Conservation (phyloP, 1,139 yeast species). For the Lodderomyces parapsilosis region DNA sequence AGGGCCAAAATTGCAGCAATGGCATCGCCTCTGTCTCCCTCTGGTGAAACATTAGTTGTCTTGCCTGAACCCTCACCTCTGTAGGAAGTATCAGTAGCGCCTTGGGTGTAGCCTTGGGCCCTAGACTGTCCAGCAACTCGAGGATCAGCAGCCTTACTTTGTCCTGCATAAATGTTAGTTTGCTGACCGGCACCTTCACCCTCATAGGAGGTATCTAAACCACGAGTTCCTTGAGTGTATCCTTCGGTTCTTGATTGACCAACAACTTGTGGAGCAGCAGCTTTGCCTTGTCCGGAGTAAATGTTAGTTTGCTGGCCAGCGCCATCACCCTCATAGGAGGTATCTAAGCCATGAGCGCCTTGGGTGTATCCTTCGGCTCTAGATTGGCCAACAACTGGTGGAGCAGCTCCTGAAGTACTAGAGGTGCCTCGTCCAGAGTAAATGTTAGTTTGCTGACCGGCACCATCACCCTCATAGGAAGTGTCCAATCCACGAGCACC, state of each 20-base stretch:
- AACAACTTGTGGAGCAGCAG: conserved; percentile 9
- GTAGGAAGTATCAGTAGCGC: conserved; percentile 9
- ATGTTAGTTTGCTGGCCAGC: conserved; percentile 3
- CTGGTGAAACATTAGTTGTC: conserved; percentile 4
- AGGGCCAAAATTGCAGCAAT: conserved; percentile 10
- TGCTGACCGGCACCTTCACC: conserved; percentile 8
- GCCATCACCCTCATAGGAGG: conserved; percentile 9
- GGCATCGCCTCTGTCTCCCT: conserved; percentile 1
- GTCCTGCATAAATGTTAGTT: conserved; percentile 2
- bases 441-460: conserved; percentile 2
- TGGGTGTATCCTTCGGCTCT: conserved; percentile 16
- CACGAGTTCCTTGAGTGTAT: conserved; percentile 11
- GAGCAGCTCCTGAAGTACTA: background rate
- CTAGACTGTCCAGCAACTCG: conserved; percentile 12
- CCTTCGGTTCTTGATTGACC: conserved; percentile 16
- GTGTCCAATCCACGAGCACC: conserved; percentile 10
- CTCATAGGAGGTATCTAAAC: conserved; percentile 6
- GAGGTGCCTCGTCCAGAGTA: background rate
- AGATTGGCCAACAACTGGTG: conserved; percentile 12
- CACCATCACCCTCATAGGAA: conserved; percentile 8
- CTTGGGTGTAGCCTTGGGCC: conserved; percentile 16
- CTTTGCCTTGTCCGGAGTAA: conserved; percentile 1
- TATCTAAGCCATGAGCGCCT: conserved; percentile 8
- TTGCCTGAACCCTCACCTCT: conserved; percentile 8
- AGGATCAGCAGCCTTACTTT: conserved; percentile 1